These are phyloP conservation scores for Tulasnella sp. DNA, from an alignment of 768 basidiomycete genomes.

Conservation along the genomic window DNA sequence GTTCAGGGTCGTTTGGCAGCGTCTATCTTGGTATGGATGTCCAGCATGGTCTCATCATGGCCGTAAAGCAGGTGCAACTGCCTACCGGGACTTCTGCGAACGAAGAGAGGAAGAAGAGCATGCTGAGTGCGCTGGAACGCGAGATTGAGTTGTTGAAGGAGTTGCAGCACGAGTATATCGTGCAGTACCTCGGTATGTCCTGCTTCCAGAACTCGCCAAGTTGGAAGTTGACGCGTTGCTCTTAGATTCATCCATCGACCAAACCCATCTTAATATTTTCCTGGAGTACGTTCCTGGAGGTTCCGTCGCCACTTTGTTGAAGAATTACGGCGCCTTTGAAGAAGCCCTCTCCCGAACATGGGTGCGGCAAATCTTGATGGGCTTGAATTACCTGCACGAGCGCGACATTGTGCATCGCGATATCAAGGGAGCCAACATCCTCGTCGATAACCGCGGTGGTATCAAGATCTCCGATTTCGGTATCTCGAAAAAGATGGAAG, in stretches of 20 bases:
- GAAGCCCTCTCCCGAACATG: slow-evolving; percentile 86
- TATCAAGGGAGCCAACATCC: slow-evolving; percentile 97
- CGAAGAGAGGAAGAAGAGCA: slow-evolving; percentile 85
- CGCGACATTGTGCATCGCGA: slow-evolving; percentile 94
- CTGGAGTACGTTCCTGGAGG: slow-evolving; percentile 94
- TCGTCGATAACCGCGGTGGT: slow-evolving; percentile 95
- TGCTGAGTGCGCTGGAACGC: slow-evolving; percentile 81
- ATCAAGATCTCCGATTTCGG: slow-evolving; percentile 97
- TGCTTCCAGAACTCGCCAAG: not conserved
- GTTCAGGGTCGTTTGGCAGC: slow-evolving; percentile 88
- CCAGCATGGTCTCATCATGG: slow-evolving; percentile 80
- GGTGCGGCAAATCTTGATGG: slow-evolving; percentile 80
- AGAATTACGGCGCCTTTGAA: slow-evolving; percentile 90
- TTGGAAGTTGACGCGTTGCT: not conserved
- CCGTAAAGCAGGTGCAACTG: slow-evolving; percentile 93
- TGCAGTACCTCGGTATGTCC: slow-evolving; percentile 86
- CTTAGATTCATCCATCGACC: slow-evolving; percentile 85
- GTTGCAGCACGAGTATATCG: slow-evolving; percentile 89
- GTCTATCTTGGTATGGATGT: slow-evolving; percentile 96
- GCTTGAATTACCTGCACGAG: slow-evolving; percentile 82
- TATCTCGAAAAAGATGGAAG: slow-evolving; percentile 94
- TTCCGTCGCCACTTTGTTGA: slow-evolving; percentile 77
- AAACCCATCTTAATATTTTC: slow-evolving; percentile 87
- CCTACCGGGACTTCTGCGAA: slow-evolving; percentile 72
- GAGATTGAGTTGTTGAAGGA: slow-evolving; percentile 92